Evolutionary conservation across 352 stramenopile species (phyloP), one percentile per base, ranked within the genome.

Genomic region (Phytophthora idaei): DNA sequence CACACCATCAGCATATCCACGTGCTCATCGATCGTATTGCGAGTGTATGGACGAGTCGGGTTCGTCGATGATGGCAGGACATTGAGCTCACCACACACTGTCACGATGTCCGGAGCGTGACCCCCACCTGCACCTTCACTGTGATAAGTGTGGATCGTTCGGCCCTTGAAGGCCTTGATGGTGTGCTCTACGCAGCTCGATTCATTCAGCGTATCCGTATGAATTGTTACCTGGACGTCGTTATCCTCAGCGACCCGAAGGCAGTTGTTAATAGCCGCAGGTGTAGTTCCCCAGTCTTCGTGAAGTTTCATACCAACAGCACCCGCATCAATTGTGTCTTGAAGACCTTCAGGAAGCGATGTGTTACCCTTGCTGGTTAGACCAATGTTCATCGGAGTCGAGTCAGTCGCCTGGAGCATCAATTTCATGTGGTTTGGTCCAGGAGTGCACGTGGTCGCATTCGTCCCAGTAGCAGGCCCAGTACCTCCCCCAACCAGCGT

Each of bases 1-100:
- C 97, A 99, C 32, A 99, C 97, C 96, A 99, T 99, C 28, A 99
- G 83, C 97, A 99, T 99, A 80, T 99, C 97, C 32, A 99, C 89
- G 74, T 99, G 97, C 71, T 99, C 97, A 61, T 99, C 97, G 60
- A 99, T 98, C 27, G 97, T 99, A 76, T 99, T 99, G 44, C 86
- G 80, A 11, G 96, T 99, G 73, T 97, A 98, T 4, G 97, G 97
- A 47, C 95, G 88, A 32, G 97, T 99, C 9, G 97, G 97, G 81
- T 99, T 99, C 0, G 97, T 99, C 1, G 91, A 98, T 64, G 91
- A 98, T 17, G 97, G 97, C 28, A 99, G 78, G 2, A 99, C 95
- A 71, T 98, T 98, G 6, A 76, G 57, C 74, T 98, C 89, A 47
- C 89, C 86, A 28, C 96, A 98, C 36, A 99, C 95, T 44, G 93